phyloP scores from a whole-genome alignment of 345 rosid species.

The Salix exigua region DNA sequence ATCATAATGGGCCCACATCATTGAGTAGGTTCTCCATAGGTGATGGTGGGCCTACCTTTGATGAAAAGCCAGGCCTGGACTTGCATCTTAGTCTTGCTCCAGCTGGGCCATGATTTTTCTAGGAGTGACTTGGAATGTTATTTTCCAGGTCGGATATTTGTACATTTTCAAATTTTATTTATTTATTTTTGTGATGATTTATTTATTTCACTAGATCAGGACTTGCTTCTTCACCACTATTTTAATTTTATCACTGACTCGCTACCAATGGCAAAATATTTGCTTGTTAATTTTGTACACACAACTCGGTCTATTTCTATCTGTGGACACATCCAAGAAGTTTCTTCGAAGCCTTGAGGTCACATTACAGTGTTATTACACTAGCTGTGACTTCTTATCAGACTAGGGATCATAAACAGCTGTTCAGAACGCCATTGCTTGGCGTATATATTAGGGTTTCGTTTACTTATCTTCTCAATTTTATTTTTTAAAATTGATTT shows the following conservation, averaged over 20 bases:
- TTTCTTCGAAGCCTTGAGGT: too few relatives aligned
- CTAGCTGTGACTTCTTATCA: too few relatives aligned
- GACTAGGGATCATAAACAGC: too few relatives aligned
- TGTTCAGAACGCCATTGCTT: too few relatives aligned
- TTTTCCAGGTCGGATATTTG: slow-evolving; percentile 19
- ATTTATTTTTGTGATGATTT: slow-evolving; percentile 28
- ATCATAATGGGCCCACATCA: slow-evolving; percentile 29
- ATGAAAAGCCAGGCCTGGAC: slow-evolving; percentile 60
- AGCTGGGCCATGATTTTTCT: slow-evolving; percentile 47
- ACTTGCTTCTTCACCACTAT: not conserved
- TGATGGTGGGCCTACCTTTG: slow-evolving; percentile 59
- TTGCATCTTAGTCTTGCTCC: slow-evolving; percentile 80
- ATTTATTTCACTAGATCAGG: slow-evolving; percentile 7
- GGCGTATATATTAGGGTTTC: too few relatives aligned
- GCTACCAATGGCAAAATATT: not conserved
- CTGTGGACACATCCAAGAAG: too few relatives aligned
- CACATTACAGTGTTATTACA: too few relatives aligned
- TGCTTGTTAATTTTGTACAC: too few relatives aligned
- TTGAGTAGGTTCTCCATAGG: slow-evolving; percentile 65
- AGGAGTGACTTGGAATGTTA: not conserved
- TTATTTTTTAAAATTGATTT: too few relatives aligned
- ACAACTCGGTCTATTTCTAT: too few relatives aligned
- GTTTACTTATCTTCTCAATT: too few relatives aligned
- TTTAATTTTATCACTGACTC: not conserved
- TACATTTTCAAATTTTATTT: slow-evolving; percentile 47